These are phyloP conservation scores for Hericium erinaceus DNA, from an alignment of 768 basidiomycete genomes.

Conservation along the genomic window DNA sequence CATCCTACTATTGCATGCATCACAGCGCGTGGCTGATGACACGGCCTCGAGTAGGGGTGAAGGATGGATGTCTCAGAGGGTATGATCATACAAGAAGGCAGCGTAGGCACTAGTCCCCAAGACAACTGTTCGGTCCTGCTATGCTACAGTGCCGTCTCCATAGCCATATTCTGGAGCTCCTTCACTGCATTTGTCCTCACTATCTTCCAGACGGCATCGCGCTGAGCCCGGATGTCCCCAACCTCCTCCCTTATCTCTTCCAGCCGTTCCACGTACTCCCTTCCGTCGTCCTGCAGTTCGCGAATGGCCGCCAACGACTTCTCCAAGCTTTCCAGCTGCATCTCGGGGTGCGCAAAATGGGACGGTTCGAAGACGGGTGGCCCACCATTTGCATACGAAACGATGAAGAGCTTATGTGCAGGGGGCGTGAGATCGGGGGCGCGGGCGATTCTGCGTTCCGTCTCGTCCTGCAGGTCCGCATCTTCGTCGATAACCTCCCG, in stretches of 20 bases:
- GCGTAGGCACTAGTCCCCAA: no score
- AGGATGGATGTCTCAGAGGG: no score
- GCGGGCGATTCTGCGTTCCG: slow-evolving; percentile 36
- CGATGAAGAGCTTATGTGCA: slow-evolving; percentile 59
- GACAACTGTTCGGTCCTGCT: background rate
- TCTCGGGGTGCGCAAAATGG: slow-evolving; percentile 54
- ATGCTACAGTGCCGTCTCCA: slow-evolving; percentile 5
- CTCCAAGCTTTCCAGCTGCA: slow-evolving; percentile 62
- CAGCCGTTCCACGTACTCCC: slow-evolving; percentile 79
- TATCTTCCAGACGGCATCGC: slow-evolving; percentile 67
- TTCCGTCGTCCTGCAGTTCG: slow-evolving; percentile 78
- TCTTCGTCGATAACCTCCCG: slow-evolving; percentile 49
- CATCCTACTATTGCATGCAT: no score
- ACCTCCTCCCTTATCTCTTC: slow-evolving; percentile 77
- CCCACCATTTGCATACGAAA: slow-evolving; percentile 37
- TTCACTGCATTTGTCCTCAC: slow-evolving; percentile 66
- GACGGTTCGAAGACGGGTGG: slow-evolving; percentile 46
- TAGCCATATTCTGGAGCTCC: slow-evolving; percentile 63
- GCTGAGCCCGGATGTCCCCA: slow-evolving; percentile 64
- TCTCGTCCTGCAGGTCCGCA: slow-evolving; percentile 28
- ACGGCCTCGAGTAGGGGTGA: no score
- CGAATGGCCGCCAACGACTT: slow-evolving; percentile 65
- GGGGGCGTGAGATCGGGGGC: slow-evolving; percentile 61
- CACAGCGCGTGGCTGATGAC: no score
- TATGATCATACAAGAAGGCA: no score